Conservation (phyloP, 768 basidiomycete species). For the Thelephora ganbajun region DNA sequence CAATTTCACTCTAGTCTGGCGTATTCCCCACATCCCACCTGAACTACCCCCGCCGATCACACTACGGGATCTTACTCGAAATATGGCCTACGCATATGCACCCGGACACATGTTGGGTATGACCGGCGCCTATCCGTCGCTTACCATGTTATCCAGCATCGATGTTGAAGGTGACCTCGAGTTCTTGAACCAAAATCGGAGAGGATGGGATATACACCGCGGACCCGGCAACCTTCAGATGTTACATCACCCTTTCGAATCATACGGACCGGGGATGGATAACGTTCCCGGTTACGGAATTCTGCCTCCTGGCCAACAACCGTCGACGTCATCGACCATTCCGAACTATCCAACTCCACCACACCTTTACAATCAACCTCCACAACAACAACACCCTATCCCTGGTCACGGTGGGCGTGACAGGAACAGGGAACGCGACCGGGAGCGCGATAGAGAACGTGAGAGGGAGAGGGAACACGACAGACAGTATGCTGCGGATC, state of each 20-base stretch:
- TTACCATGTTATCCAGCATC: slow-evolving; percentile 14
- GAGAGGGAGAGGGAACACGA: slow-evolving; percentile 11
- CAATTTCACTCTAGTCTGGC: slow-evolving; percentile 29
- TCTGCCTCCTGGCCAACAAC: slow-evolving; percentile 9
- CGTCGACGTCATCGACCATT: slow-evolving; percentile 7
- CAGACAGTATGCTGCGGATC: not conserved
- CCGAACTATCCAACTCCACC: slow-evolving; percentile 4
- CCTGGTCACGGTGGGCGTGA: slow-evolving; percentile 4
- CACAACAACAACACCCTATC: not conserved
- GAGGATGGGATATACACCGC: slow-evolving; percentile 1
- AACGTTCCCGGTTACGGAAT: slow-evolving; percentile 6
- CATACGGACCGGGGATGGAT: slow-evolving; percentile 3
- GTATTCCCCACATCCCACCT: slow-evolving; percentile 41
- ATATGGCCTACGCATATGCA: slow-evolving; percentile 4
- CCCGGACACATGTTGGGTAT: not conserved
- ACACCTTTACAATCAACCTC: not conserved
- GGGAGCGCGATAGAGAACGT: slow-evolving; percentile 10
- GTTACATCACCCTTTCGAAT: not conserved
- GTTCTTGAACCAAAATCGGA: slow-evolving; percentile 14
- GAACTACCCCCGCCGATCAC: slow-evolving; percentile 43
- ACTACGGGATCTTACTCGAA: slow-evolving; percentile 39
- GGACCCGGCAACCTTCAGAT: not conserved
- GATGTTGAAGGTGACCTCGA: slow-evolving; percentile 21
- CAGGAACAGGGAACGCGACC: slow-evolving; percentile 7
- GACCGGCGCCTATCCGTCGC: slow-evolving; percentile 16